A percentile compares a stretch with the other conserved stretches of the same genome.
Conservation (phyloP, 202 grass and related monocot species). For the Musa balbisiana region DNA sequence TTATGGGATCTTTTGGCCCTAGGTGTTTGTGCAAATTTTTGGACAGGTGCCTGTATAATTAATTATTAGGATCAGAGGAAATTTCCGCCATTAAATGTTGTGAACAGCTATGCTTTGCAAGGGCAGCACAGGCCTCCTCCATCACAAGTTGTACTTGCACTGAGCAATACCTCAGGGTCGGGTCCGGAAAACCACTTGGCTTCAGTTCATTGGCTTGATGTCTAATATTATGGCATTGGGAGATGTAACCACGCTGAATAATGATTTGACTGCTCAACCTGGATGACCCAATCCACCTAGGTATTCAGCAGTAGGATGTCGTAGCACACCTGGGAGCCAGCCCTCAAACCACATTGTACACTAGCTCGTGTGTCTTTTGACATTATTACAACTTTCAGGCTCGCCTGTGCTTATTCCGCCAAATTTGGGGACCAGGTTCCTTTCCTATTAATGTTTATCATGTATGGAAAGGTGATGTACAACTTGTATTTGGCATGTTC, state of each 20-base stretch:
- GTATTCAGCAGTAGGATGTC: conserved; percentile 84
- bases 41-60: not conserved
- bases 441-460: not conserved
- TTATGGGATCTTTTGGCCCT: not conserved
- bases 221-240: conserved; percentile 32
- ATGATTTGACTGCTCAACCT: conserved; percentile 74
- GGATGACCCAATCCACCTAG: conserved; percentile 74
- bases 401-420: conserved; percentile 42
- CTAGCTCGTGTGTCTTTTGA: conserved; percentile 77
- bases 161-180: conserved; percentile 91
- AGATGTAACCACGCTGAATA: conserved; percentile 24
- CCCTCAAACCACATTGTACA: conserved; percentile 84
- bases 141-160: conserved; percentile 85
- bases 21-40: not conserved
- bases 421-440: conserved; percentile 41
- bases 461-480: conserved; percentile 19
- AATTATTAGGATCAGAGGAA: not conserved
- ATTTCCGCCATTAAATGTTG: conserved; percentile 7
- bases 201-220: conserved; percentile 68
- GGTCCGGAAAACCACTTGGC: conserved; percentile 78
- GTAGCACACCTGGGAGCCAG: conserved; percentile 61
- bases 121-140: conserved; percentile 65
- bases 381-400: conserved; percentile 62
- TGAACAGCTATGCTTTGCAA: conserved; percentile 28
- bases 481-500: conserved; percentile 11